Evolutionary conservation across 2,329 filamentous ascomycete species (phyloP).

Genomic region (Venturia nashicola): DNA sequence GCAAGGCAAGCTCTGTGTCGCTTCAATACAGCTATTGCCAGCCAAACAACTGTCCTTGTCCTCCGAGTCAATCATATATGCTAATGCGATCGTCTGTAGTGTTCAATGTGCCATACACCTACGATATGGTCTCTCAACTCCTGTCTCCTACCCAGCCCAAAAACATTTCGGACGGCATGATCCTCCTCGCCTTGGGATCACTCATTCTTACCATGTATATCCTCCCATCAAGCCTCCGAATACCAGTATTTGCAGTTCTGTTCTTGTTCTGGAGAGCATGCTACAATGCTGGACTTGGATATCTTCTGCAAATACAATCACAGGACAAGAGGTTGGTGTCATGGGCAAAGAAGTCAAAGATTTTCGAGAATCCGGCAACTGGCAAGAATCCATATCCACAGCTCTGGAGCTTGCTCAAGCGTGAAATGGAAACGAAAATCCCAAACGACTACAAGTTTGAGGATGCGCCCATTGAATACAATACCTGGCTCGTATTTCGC

Average conservation of each 20-base stretch:
- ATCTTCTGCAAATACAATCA: constrained; percentile 79
- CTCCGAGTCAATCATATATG: not conserved
- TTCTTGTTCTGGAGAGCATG: constrained; percentile 87
- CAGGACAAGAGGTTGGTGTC: constrained; percentile 73
- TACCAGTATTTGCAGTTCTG: constrained; percentile 66
- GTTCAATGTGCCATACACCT: constrained; percentile 88
- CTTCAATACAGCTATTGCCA: not conserved
- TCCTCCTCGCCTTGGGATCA: constrained; percentile 63
- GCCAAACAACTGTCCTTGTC: not conserved
- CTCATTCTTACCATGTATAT: constrained; percentile 64
- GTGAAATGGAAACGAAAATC: constrained; percentile 89
- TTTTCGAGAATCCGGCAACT: constrained; percentile 75
- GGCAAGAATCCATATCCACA: constrained; percentile 72
- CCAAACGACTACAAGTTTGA: constrained; percentile 89
- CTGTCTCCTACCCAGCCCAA: constrained; percentile 91
- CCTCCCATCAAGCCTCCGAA: constrained; percentile 56
- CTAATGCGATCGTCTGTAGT: constrained; percentile 42
- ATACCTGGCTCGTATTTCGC: constrained; percentile 95
- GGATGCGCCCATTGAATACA: constrained; percentile 90
- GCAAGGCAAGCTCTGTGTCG: not conserved
- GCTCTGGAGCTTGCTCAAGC: constrained; percentile 73
- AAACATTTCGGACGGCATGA: constrained; percentile 74
- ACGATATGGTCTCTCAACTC: constrained; percentile 98
- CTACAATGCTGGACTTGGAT: constrained; percentile 91
- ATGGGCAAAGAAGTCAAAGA: constrained; percentile 74